These are phyloP conservation scores for Ophiostoma sp. DNA, from an alignment of 2,329 filamentous ascomycete species.

Conservation along the genomic window DNA sequence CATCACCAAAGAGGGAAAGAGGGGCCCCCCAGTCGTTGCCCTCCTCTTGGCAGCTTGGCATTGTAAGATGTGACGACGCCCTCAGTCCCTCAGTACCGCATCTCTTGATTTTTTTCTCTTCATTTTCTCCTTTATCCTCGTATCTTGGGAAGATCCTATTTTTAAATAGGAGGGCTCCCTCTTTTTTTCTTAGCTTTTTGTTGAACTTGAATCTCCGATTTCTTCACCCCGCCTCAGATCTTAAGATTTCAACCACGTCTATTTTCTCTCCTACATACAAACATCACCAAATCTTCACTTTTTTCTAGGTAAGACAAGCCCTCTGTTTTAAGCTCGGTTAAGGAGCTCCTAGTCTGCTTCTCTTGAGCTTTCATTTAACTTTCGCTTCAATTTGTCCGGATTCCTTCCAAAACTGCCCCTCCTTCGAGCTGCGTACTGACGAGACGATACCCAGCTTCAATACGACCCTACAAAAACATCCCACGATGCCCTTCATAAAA, in stretches of 20 bases:
- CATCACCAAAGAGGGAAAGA: constrained; percentile 27
- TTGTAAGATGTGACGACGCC: constrained; percentile 24
- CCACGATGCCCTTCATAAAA: constrained; percentile 51
- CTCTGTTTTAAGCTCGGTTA: not conserved
- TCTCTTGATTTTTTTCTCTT: not conserved
- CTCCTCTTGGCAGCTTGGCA: constrained; percentile 30
- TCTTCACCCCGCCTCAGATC: constrained; percentile 1
- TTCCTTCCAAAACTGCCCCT: not conserved
- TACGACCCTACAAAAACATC: not conserved
- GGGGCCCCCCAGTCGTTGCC: constrained; percentile 25
- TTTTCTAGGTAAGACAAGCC: not conserved
- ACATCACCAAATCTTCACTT: not conserved
- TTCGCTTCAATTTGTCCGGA: not conserved
- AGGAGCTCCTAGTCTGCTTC: not conserved
- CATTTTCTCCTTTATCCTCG: not conserved
- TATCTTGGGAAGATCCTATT: constrained; percentile 6
- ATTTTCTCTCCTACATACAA: not conserved
- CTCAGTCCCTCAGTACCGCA: not conserved
- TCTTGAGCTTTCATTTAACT: not conserved
- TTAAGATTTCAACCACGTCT: not conserved
- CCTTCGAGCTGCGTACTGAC: constrained; percentile 1
- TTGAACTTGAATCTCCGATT: not conserved
- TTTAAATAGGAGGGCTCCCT: constrained; percentile 2
- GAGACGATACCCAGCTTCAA: not conserved
- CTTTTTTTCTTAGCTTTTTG: constrained; percentile 1